These are phyloP conservation scores for Hypoxylon cercidicola DNA, from an alignment of 495 filamentous ascomycete species.

Conservation along the genomic window DNA sequence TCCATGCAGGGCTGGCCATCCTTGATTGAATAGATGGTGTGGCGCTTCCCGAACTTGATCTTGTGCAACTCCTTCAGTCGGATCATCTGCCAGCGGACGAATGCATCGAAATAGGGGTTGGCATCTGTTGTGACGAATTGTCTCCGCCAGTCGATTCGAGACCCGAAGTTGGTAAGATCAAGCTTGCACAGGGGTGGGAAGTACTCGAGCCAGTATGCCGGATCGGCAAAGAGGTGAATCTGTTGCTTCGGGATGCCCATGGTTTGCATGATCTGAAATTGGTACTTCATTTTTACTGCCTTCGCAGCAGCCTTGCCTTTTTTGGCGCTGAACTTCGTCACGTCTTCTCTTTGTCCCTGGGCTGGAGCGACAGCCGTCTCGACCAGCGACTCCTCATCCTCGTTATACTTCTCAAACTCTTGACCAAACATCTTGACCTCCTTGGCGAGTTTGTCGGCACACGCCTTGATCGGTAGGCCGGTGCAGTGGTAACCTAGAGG, in stretches of 20 bases:
- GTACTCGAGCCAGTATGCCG: conserved; percentile 85
- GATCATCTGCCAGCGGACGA: conserved; percentile 98
- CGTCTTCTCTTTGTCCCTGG: conserved; percentile 66
- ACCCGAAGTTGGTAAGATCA: conserved; percentile 85
- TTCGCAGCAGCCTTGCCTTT: conserved; percentile 96
- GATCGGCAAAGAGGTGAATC: conserved; percentile 91
- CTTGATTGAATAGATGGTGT: conserved; percentile 95
- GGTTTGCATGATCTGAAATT: conserved; percentile 70
- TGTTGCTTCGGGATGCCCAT: conserved; percentile 84
- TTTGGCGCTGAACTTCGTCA: conserved; percentile 91
- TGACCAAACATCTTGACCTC: conserved; percentile 90
- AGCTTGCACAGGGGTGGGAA: conserved; percentile 85
- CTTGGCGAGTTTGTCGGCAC: conserved; percentile 90
- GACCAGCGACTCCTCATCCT: conserved; percentile 58
- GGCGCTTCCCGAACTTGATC: conserved; percentile 93
- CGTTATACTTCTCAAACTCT: conserved; percentile 82
- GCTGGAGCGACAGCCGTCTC: conserved; percentile 29
- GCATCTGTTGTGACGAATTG: conserved; percentile 95
- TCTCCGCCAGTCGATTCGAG: conserved; percentile 90
- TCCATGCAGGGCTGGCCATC: conserved; percentile 98
- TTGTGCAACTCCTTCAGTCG: conserved; percentile 88
- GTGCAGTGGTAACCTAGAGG: conserved; percentile 96
- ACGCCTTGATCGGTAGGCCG: conserved; percentile 97
- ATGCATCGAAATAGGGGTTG: conserved; percentile 96
- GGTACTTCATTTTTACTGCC: conserved; percentile 80